These are phyloP conservation scores for Arthroderma sp. DNA, from an alignment of 2,329 filamentous ascomycete genomes.

Conservation along the genomic window DNA sequence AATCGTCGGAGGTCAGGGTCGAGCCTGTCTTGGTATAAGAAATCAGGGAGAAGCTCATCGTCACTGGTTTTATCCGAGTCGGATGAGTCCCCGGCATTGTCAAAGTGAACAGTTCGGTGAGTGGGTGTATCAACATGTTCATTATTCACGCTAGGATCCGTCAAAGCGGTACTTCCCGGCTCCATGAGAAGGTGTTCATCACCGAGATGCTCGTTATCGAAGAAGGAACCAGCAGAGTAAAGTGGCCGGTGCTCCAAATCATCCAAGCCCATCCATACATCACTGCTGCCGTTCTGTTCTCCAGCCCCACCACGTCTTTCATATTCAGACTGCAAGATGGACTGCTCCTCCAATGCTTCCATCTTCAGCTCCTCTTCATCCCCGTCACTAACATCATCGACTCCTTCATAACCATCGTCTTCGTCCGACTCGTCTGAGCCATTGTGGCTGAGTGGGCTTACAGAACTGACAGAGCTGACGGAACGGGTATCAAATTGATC, in stretches of 20 bases:
- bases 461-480: slow-evolving; percentile 7
- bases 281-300: slow-evolving; percentile 12
- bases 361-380: slow-evolving; percentile 72
- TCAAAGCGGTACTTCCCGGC: slow-evolving; percentile 15
- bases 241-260: slow-evolving; percentile 31
- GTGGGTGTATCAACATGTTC: slow-evolving; percentile 30
- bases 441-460: slow-evolving; percentile 8
- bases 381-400: slow-evolving; percentile 67
- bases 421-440: slow-evolving; percentile 8
- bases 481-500: slow-evolving; percentile 1
- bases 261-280: slow-evolving; percentile 43
- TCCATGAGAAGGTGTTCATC: slow-evolving; percentile 24
- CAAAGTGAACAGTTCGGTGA: slow-evolving; percentile 61
- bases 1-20: slow-evolving; percentile 60
- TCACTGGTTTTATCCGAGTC: slow-evolving; percentile 43
- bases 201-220: slow-evolving; percentile 31
- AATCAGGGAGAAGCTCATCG: slow-evolving; percentile 63
- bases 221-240: slow-evolving; percentile 28
- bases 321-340: slow-evolving; percentile 44
- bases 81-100: slow-evolving; percentile 47
- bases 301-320: slow-evolving; percentile 17
- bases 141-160: slow-evolving; percentile 14
- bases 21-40: slow-evolving; percentile 59
- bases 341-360: slow-evolving; percentile 62
- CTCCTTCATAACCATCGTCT: slow-evolving; percentile 48